Conservation (phyloP, 331 rosid genomes). For the Dryas integrifolia region DNA sequence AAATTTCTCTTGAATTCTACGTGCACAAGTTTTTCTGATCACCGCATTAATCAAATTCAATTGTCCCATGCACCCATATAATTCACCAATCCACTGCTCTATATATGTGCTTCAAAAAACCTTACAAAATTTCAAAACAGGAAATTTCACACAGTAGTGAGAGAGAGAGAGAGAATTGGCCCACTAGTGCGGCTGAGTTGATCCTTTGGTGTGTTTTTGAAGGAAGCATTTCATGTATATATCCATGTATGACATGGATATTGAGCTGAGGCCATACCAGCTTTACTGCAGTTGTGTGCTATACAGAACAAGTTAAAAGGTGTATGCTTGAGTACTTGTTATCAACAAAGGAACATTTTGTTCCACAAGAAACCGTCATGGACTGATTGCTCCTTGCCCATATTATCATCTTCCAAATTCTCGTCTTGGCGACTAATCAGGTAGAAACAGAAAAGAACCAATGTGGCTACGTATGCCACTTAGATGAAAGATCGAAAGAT, state of each 20-base stretch:
- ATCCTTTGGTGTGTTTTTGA: constrained; percentile 38
- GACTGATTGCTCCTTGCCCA: constrained; percentile 24
- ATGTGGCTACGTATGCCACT: neutral
- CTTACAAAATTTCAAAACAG: too few relatives aligned
- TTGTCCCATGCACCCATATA: too few relatives aligned
- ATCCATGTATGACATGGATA: constrained; percentile 29
- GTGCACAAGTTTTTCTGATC: too few relatives aligned
- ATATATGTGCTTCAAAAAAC: too few relatives aligned
- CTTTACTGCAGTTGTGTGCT: constrained; percentile 47
- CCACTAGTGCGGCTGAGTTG: neutral
- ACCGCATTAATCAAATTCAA: too few relatives aligned
- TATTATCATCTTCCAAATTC: constrained; percentile 21
- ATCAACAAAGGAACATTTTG: constrained; percentile 22
- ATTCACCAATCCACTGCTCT: too few relatives aligned
- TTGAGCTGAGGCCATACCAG: constrained; percentile 53
- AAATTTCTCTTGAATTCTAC: too few relatives aligned
- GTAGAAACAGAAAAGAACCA: neutral
- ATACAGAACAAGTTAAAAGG: constrained; percentile 24
- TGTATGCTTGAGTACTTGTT: constrained; percentile 17
- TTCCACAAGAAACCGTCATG: constrained; percentile 40
- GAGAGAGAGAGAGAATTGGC: too few relatives aligned
- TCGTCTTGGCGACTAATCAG: neutral
- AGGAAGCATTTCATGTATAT: constrained; percentile 36
- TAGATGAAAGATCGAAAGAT: too few relatives aligned
- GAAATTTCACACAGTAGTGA: too few relatives aligned